Evolutionary conservation across 2,329 filamentous ascomycete species (phyloP), one percentile per base, ranked within the genome.

Genomic region (Trichoderma sp.): DNA sequence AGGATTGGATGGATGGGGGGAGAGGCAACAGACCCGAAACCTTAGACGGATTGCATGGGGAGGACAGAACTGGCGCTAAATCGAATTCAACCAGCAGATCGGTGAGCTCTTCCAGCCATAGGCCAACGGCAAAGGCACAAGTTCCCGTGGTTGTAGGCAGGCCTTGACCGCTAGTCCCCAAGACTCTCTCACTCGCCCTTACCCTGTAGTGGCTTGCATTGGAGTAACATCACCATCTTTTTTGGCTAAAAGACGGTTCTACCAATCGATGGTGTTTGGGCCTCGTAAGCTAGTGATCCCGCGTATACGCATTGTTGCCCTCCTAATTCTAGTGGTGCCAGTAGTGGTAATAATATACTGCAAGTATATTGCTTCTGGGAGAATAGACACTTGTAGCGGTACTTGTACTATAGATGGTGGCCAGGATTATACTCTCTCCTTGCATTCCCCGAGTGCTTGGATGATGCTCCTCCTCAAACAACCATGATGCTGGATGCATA

Each of bases 131-230:
- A 19, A 43, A n/a, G 19, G 40, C n/a, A 19, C 40, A 43, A 43
- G 19, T 43, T 35, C 33, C 40, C 40, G 19, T 43, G 2, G 29
- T 33, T 33, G 33, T 35, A 35, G 33, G 33, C 11, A 35, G 33
- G 29, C 31, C 21, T 67, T 67, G 63, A 67, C 63, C 63, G 63
- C 63, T 67, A 67, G 55, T 67, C 63, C 49, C 10, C 43, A 16
- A 40, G 16, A 33, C 33, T 35, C 33, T 35, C 40, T n/a, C 40
- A 43, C 31, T 16, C 11, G 11, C 16, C 10, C 10, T 56, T 37
- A 52, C 55, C 63, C 63, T 67, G 55, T 55, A 67, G 37, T 59
- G 40, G 53, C 63, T 67, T 67, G 55, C 55, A 63, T 37, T 59
- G n/a, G 24, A 14, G 29, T 37, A 58, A 10, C 27, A 52, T 63